Evolutionary conservation across 805 yeast genomes (phyloP), one percentile per base, ranked within the genome.

Genomic region (Maudiozyma turicensis): DNA sequence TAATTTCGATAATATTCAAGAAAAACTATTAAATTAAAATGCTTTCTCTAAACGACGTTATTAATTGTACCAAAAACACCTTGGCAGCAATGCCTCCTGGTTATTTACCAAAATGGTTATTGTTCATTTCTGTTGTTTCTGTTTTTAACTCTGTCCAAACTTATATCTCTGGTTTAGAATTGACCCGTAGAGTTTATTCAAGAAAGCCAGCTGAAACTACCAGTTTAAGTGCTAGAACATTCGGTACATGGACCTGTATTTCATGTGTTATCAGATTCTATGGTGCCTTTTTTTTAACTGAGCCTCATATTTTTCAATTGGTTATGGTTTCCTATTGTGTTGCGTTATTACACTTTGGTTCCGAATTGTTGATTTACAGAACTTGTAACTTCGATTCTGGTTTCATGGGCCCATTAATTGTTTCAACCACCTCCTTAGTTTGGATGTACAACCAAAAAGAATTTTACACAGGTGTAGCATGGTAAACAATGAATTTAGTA

Each of bases 201-300:
- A 73, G 68, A 46, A 67, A 76, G 43, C 88, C 90, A 13, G 55
- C 62, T 6, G 77, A 84, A 63, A 84, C 82, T 29, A 78, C 81
- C 1, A 66, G 70, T 11, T 72, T 93, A 55, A 81, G 93, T 57
- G 96, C 96, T n/a, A 78, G 99, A 59, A 91, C 99, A 0, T 93
- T 93, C 66, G 99, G 99, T 34, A 93, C 99, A 0, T 93, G 99
- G 99, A 93, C 99, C 0, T 72, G 90, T 39, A 75, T 90, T 57
- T 82, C 96, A 2, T 78, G 95, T 1, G 73, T 91, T 32, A 82
- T 93, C 44, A 80, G 99, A 63, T 75, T 82, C 54, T 88, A 86
- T 65, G 96, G 95, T 49, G 95, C 98, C 11, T 85, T 84, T 68
- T 72, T 85, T 62, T 71, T 86, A 50, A 72, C 72, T 48, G 81